Evolutionary conservation across 371 early-diverging fungal genomes (phyloP), one percentile per base, ranked within the genome.

Genomic region (Dinochytrium kinnereticum): DNA sequence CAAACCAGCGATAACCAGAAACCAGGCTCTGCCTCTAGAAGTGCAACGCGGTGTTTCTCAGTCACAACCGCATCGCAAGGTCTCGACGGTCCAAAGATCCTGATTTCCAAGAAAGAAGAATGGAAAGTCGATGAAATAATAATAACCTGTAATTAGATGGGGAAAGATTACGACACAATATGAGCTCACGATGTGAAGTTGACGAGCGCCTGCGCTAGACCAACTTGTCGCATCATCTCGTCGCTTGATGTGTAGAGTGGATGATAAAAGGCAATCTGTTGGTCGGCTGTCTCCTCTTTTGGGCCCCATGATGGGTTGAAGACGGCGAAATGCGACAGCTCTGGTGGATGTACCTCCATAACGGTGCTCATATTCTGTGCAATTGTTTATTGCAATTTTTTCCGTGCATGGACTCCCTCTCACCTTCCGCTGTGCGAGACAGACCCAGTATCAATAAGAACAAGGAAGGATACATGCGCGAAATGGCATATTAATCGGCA

Each of bases 201-300:
- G 38, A 92, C 90, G 21, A 94, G 79, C 0, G 92, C 94, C 68
- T 92, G 91, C 7, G 92, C 93, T 37, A 94, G 79, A 2, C 95
- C 95, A 36, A 94, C 88, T 74, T 94, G 93, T 37, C 93, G 87
- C 80, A 93, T 86, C 81, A 92, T 90, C 59, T 90, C 90, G 79
- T 94, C 93, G 74, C 28, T 34, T 17, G 78, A 33, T 17, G 71
- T 74, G 15, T 49, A 85, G 81, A 51, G 89, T 85, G 28, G 94
- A 90, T 5, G 89, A 86, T 78, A 94, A 75, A 90, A 93, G 15
- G 91, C 80, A n/a, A 94, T 83, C 78, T 93, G 94, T 64, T 93
- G 91, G 37, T 89, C 84, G 50, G 86, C 90, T 61, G 91, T 90
- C 68, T 90, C 90, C 50, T 90, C 88, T 1, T 80, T 86, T 0